Evolutionary conservation across 371 early-diverging fungal genomes (phyloP), one percentile per base, ranked within the genome.

Genomic region (Circinella minor): DNA sequence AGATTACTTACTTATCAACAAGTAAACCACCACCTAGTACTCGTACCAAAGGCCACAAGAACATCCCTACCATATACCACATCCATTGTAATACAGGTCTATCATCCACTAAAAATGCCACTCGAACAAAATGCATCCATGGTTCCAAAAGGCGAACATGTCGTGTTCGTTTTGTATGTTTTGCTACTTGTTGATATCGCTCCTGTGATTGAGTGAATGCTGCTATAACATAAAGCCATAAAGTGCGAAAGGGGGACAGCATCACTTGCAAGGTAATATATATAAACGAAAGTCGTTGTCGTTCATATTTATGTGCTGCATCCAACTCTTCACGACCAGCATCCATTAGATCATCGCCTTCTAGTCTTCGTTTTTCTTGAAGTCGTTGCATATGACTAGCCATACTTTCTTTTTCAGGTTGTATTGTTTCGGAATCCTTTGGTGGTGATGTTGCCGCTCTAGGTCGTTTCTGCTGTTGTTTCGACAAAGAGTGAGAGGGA

Each of bases 1-100:
- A 6, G 1, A 36, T 10, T 14, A 68, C 69, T 68, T 77, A 78
- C 79, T 85, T 85, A 68, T 85, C 85, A n/a, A 82, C 73, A 17
- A 84, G 57, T 7, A 82, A 51, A 6, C 82, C 81, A 4, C 75
- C 82, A 49, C 85, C 85, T 62, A 85, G 68, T 9, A 82, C 78
- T 11, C 85, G 74, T 17, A 82, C 68, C 9, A 85, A 49, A 0
- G 85, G 85, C 82, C 82, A 82, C 36, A 82, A 47, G 54, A 85
- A 82, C 82, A 85, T 79, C 36, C 78, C 78, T 6, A 80, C 47
- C 82, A 80, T 82, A 34, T 74, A 77, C 82, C 82, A 85, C 4
- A 71, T 74, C 82, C 82, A 85, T 36, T 77, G 74, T 6, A 82
- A 36, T 3, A 79, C 73, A 5, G 81, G 79, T 36, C 74, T 68